These are phyloP conservation scores for Brasilioporus rufonigricans DNA, from an alignment of 768 basidiomycete genomes.

Conservation along the genomic window DNA sequence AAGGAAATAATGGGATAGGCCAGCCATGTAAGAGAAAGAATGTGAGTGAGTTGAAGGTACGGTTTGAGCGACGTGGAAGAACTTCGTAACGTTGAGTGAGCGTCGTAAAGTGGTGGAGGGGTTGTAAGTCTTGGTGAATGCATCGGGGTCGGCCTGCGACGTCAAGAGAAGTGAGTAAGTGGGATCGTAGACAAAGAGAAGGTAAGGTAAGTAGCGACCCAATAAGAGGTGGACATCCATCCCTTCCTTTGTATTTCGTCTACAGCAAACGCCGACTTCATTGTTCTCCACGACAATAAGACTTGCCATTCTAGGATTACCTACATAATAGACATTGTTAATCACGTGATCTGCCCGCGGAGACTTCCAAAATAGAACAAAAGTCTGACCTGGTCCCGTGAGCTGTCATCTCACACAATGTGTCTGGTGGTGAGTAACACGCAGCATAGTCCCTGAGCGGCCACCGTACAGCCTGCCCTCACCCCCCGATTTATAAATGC, in stretches of 20 bases:
- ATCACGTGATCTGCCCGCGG: constrained; percentile 6
- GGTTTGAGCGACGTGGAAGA: constrained; percentile 55
- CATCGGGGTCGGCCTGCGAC: constrained; percentile 42
- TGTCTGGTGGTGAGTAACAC: no score
- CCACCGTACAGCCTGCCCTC: no score
- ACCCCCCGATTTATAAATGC: background rate
- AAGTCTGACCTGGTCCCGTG: no score
- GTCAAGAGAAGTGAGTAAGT: constrained; percentile 13
- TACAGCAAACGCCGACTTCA: constrained; percentile 5
- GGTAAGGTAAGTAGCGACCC: constrained; percentile 10
- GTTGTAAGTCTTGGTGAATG: constrained; percentile 30
- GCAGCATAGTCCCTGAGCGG: no score
- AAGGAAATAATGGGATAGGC: constrained; percentile 90
- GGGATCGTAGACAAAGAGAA: constrained; percentile 13
- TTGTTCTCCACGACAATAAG: constrained; percentile 34
- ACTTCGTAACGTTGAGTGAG: constrained; percentile 36
- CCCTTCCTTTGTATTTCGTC: constrained; percentile 24
- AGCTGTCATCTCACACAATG: no score
- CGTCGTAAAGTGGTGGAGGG: constrained; percentile 59
- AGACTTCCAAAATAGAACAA: no score
- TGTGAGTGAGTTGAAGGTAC: constrained; percentile 79
- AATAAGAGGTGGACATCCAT: constrained; percentile 13
- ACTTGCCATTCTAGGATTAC: constrained; percentile 16
- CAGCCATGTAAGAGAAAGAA: constrained; percentile 87
- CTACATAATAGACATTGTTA: constrained; percentile 7